Evolutionary conservation across 805 yeast species (phyloP).

Genomic region (Schwanniomyces polymorphus): DNA sequence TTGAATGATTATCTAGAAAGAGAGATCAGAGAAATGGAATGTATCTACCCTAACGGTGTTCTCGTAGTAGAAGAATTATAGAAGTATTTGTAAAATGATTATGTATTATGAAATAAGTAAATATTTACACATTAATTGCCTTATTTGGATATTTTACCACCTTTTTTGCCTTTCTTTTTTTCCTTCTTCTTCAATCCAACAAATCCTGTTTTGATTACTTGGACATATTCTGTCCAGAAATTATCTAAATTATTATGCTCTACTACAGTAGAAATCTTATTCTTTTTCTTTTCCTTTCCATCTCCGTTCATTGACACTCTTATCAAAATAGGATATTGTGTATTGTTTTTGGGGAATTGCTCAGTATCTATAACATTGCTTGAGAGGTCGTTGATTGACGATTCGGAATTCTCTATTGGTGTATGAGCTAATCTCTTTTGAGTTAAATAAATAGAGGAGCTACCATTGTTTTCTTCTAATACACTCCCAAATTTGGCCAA

Average conservation of each 20-base stretch:
- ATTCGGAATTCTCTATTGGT: slow-evolving; percentile 17
- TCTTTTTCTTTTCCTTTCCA: slow-evolving; percentile 50
- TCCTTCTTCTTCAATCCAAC: slow-evolving; percentile 80
- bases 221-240: slow-evolving; percentile 79
- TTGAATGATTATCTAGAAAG: slow-evolving; percentile 26
- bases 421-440: slow-evolving; percentile 50
- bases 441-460: slow-evolving; percentile 57
- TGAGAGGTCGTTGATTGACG: slow-evolving; percentile 30
- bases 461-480: slow-evolving; percentile 30
- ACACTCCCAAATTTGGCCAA: slow-evolving; percentile 22
- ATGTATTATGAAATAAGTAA: neutral
- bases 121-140: neutral
- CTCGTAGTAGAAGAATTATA: slow-evolving; percentile 58
- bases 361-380: slow-evolving; percentile 28
- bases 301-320: slow-evolving; percentile 62
- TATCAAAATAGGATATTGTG: slow-evolving; percentile 61
- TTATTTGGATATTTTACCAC: slow-evolving; percentile 32
- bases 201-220: slow-evolving; percentile 68
- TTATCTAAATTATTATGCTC: slow-evolving; percentile 56
- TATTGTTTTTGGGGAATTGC: slow-evolving; percentile 17
- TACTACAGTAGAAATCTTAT: slow-evolving; percentile 74
- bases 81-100: neutral
- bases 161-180: slow-evolving; percentile 68
- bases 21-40: slow-evolving; percentile 61
- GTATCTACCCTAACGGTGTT: slow-evolving; percentile 42